These are phyloP conservation scores for Neurospora sp. DNA, from an alignment of 495 filamentous ascomycete genomes.

Conservation along the genomic window DNA sequence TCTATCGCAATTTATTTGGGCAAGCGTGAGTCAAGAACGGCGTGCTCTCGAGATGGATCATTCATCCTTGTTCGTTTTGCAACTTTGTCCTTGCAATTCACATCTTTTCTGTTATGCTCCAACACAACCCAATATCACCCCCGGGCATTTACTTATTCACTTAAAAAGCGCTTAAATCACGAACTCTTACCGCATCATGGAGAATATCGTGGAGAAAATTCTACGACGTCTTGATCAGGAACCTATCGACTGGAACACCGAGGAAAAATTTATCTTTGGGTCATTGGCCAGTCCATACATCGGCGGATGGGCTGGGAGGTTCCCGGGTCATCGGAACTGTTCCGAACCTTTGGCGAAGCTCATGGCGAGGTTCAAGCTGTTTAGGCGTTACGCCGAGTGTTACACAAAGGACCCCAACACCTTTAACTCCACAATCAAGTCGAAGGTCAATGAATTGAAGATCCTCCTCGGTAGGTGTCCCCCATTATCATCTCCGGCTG, in stretches of 20 bases:
- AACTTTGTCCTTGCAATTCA: neutral
- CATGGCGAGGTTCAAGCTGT: neutral
- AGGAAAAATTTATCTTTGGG: neutral
- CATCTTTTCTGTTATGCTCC: neutral
- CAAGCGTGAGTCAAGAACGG: neutral
- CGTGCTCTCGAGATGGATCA: neutral
- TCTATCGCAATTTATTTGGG: neutral
- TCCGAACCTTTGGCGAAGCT: neutral
- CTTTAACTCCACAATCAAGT: neutral
- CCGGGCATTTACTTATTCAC: neutral
- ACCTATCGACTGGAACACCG: neutral
- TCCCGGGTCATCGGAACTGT: neutral
- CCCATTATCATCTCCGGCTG: neutral
- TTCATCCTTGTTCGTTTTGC: neutral
- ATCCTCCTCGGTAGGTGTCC: neutral
- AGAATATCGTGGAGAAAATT: neutral
- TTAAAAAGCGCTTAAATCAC: neutral
- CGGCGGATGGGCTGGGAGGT: neutral
- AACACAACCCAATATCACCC: neutral
- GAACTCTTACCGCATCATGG: neutral
- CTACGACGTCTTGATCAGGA: no score
- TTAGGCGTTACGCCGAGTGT: neutral
- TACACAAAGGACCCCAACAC: neutral
- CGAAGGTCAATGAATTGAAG: neutral
- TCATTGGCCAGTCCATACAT: neutral